phyloP scores from a whole-genome alignment of 352 stramenopile genomes.

The Globisporangium splendens region DNA sequence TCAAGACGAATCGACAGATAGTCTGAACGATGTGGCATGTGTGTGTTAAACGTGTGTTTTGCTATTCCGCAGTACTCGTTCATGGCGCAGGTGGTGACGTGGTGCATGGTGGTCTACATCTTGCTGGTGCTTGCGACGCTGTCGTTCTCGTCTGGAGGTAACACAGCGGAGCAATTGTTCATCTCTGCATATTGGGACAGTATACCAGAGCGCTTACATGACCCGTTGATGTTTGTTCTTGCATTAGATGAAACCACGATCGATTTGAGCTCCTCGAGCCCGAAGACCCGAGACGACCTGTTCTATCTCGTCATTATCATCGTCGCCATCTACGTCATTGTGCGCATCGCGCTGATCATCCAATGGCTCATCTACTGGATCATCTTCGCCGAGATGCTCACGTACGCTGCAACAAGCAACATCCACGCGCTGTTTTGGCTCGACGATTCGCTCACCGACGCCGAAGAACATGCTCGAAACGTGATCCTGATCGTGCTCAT shows the following conservation, averaged over 20 bases:
- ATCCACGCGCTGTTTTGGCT: conserved; percentile 52
- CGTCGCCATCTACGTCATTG: conserved; percentile 58
- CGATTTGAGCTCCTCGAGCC: conserved; percentile 4
- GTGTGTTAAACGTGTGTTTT: no score
- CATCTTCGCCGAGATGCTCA: conserved; percentile 59
- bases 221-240: no score
- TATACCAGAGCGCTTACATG: no score
- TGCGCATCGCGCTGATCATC: conserved; percentile 68
- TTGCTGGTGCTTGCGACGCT: conserved; percentile 27
- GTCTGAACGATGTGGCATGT: no score
- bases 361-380: conserved; percentile 86
- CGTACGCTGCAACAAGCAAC: conserved; percentile 41
- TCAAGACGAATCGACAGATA: no score
- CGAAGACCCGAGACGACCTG: conserved; percentile 35
- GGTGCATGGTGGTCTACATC: conserved; percentile 33
- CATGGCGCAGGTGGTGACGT: conserved; percentile 27
- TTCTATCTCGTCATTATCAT: conserved; percentile 49
- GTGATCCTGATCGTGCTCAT: conserved; percentile 28
- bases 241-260: not conserved
- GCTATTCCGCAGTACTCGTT: conserved; percentile 26
- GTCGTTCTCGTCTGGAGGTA: conserved; percentile 10
- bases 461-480: conserved; percentile 21
- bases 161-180: no score
- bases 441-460: conserved; percentile 26
- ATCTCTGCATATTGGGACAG: no score